Conservation (phyloP, 441 rosid species). For the Erodium texanum region DNA sequence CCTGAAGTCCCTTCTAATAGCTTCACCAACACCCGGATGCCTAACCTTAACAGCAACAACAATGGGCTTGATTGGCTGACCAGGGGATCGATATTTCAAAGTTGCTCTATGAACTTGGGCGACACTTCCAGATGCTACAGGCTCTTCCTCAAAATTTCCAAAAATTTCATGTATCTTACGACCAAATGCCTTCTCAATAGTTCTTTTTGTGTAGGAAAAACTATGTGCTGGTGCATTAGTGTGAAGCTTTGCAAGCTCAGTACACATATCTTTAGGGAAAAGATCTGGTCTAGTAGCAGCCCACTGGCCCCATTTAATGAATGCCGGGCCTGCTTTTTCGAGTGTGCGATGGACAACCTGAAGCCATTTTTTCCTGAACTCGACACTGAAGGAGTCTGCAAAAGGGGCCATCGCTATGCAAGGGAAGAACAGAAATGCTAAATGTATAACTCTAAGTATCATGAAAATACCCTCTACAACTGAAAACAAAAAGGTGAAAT, state of each 20-base stretch:
- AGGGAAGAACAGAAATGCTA: conserved; percentile 72
- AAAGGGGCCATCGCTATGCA: conserved; percentile 74
- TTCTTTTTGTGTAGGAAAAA: conserved; percentile 74
- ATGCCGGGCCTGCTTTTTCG: conserved; percentile 93
- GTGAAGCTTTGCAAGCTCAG: conserved; percentile 87
- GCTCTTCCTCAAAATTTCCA: conserved; percentile 80
- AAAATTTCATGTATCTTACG: conserved; percentile 82
- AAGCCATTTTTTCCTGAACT: conserved; percentile 71
- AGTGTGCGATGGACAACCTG: conserved; percentile 65
- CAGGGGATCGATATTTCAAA: conserved; percentile 76
- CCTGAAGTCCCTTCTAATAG: conserved; percentile 86
- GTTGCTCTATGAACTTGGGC: conserved; percentile 98
- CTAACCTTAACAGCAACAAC: conserved; percentile 97
- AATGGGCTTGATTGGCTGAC: conserved; percentile 62
- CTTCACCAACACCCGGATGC: conserved; percentile 98
- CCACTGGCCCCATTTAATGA: conserved; percentile 99
- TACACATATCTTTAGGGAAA: conserved; percentile 83
- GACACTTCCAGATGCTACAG: conserved; percentile 96
- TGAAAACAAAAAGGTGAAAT: conserved; percentile 39
- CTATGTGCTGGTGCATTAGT: conserved; percentile 85
- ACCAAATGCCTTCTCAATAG: conserved; percentile 87
- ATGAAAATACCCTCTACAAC: conserved; percentile 53
- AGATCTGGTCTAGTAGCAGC: conserved; percentile 99
- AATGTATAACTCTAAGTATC: conserved; percentile 61
- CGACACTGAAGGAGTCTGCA: conserved; percentile 55